Evolutionary conservation across 805 yeast species (phyloP).

Genomic region (Candida rishiriensis): DNA sequence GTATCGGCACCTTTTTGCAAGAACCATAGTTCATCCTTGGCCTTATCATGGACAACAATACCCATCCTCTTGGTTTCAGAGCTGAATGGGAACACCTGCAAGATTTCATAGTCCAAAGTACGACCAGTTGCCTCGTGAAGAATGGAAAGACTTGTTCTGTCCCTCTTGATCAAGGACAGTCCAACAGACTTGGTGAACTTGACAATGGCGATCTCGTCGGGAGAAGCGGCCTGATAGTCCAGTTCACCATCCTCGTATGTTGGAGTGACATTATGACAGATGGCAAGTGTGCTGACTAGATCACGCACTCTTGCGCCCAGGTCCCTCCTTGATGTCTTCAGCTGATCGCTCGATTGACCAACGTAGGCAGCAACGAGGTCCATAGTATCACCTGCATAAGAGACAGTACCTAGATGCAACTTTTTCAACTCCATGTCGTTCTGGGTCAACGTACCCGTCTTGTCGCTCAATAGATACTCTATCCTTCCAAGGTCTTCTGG

Average conservation of each 20-base stretch:
- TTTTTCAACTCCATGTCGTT: constrained; percentile 97
- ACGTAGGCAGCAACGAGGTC: constrained; percentile 80
- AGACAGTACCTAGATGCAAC: constrained; percentile 86
- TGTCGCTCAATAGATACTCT: constrained; percentile 87
- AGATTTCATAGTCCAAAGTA: constrained; percentile 54
- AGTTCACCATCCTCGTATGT: constrained; percentile 71
- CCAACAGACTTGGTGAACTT: constrained; percentile 88
- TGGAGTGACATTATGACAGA: constrained; percentile 98
- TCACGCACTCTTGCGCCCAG: constrained; percentile 74
- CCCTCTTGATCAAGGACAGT: constrained; percentile 72
- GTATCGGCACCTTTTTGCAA: constrained; percentile 95
- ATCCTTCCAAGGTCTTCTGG: constrained; percentile 97
- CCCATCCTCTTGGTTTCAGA: constrained; percentile 98
- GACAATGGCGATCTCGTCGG: constrained; percentile 97
- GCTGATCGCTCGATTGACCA: constrained; percentile 26
- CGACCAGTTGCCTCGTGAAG: constrained; percentile 56
- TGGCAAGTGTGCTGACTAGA: constrained; percentile 72
- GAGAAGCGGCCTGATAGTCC: constrained; percentile 95
- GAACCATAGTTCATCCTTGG: constrained; percentile 74
- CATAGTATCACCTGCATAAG: constrained; percentile 88
- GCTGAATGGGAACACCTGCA: constrained; percentile 88
- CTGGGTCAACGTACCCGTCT: constrained; percentile 96
- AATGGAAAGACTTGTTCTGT: constrained; percentile 68
- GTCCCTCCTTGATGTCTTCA: constrained; percentile 52
- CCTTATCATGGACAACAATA: constrained; percentile 61